These are phyloP conservation scores for Rhodotorula sp. DNA, from an alignment of 1,284 basidiomycete species.

Conservation along the genomic window DNA sequence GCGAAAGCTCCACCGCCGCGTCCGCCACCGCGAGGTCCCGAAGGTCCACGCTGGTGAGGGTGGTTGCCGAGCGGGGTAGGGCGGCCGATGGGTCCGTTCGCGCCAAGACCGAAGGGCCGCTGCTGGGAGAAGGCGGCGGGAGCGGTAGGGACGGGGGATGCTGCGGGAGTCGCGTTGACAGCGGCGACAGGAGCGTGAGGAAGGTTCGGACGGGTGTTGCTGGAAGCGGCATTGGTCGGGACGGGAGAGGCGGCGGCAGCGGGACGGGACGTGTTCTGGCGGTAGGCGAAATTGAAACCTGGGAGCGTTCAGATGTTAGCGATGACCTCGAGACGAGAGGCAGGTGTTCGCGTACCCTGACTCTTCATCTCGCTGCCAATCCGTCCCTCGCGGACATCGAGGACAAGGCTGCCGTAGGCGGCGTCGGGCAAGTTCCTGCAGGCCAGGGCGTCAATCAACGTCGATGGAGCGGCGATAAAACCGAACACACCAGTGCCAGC, in stretches of 20 bases:
- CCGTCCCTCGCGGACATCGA: slow-evolving; percentile 86
- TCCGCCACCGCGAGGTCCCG: slow-evolving; percentile 8
- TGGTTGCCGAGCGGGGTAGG: slow-evolving; percentile 8
- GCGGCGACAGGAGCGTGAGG: slow-evolving; percentile 5
- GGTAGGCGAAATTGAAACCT: slow-evolving; percentile 96
- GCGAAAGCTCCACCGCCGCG: slow-evolving; percentile 7
- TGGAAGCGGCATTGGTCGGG: neutral
- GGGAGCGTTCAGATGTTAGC: neutral
- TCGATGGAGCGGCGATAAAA: too few species aligned
- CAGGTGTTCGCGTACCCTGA: slow-evolving; percentile 61
- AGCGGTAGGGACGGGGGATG: neutral
- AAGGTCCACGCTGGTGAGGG: slow-evolving; percentile 4
- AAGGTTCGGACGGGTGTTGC: neutral
- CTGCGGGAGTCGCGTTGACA: neutral
- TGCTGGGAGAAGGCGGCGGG: slow-evolving; percentile 1
- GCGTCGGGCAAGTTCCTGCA: slow-evolving; percentile 66
- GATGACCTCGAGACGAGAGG: neutral
- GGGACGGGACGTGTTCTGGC: slow-evolving; percentile 50
- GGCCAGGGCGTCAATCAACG: slow-evolving; percentile 6
- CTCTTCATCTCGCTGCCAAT: slow-evolving; percentile 88
- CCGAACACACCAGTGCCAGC: slow-evolving; percentile 80
- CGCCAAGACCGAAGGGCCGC: neutral
- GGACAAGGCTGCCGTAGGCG: slow-evolving; percentile 78
- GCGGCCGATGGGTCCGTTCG: neutral
- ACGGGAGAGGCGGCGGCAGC: slow-evolving; percentile 5